Conservation (phyloP, 257 asterid species). For the Solanum sparsipilum region DNA sequence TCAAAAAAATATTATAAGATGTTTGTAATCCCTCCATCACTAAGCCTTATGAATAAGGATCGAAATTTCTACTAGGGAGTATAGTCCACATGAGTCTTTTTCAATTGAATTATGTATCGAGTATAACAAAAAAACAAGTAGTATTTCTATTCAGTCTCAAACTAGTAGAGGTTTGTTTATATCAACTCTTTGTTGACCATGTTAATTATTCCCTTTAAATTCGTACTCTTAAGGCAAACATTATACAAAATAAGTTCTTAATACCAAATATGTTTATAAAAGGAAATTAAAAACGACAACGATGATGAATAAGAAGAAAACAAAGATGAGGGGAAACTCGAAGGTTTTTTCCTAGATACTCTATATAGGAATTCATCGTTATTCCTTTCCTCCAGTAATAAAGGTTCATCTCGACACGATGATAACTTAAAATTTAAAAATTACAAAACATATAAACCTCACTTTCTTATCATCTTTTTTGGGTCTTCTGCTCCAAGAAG, state of each 20-base stretch:
- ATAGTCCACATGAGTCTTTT: too few relatives aligned
- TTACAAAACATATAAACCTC: neutral
- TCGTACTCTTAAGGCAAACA: neutral
- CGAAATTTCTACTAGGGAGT: neutral
- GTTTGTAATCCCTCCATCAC: neutral
- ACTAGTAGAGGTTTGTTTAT: neutral
- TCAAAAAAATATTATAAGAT: neutral
- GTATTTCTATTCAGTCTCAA: neutral
- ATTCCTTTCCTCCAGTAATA: neutral
- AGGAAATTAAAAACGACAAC: neutral
- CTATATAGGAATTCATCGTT: neutral
- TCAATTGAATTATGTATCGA: neutral
- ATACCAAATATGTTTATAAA: neutral
- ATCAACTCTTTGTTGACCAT: neutral
- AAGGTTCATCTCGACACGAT: neutral
- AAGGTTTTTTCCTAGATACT: neutral
- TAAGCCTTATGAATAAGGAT: neutral
- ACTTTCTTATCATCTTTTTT: neutral
- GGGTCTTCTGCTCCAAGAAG: slow-evolving; percentile 1
- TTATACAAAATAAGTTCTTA: neutral
- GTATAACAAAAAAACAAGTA: too few relatives aligned
- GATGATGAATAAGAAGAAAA: neutral
- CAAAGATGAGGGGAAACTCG: neutral
- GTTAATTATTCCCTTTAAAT: neutral
- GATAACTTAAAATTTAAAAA: neutral